phyloP scores from a whole-genome alignment of 2,329 filamentous ascomycete species.

The Aspergillus quadrilineatus region DNA sequence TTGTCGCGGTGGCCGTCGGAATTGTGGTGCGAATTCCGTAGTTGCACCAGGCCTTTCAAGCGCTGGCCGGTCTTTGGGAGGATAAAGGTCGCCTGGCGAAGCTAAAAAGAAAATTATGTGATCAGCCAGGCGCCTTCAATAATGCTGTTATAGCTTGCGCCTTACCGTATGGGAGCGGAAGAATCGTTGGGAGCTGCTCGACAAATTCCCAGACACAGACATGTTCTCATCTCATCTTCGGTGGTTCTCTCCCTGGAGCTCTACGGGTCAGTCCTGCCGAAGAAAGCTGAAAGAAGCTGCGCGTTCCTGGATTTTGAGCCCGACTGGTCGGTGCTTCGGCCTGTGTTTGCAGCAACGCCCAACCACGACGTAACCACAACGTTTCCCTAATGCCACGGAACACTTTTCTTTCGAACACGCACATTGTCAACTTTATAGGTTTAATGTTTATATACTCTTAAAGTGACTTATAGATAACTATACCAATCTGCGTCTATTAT shows the following conservation, averaged over 20 bases:
- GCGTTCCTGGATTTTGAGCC: not conserved
- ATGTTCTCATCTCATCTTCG: constrained; percentile 28
- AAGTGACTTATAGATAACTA: not conserved
- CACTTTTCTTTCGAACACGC: not conserved
- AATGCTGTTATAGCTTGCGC: not conserved
- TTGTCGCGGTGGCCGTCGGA: constrained; percentile 25
- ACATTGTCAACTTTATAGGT: not conserved
- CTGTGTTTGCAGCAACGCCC: not conserved
- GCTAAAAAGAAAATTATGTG: constrained; percentile 42
- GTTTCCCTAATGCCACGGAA: constrained; percentile 1
- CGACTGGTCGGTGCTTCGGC: constrained; percentile 1
- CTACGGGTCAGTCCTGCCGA: not conserved
- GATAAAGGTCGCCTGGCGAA: constrained; percentile 83
- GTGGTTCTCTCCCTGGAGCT: constrained; percentile 1
- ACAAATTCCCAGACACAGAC: constrained; percentile 29
- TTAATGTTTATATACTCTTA: not conserved
- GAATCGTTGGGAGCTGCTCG: constrained; percentile 32
- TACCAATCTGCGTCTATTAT: constrained; percentile 24
- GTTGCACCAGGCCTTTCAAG: constrained; percentile 73
- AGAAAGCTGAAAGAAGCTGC: not conserved
- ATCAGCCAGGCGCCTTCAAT: not conserved
- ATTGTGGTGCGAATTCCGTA: constrained; percentile 56
- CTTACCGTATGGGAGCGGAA: constrained; percentile 36
- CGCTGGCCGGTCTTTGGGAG: constrained; percentile 83
- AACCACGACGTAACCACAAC: not conserved